phyloP scores from a whole-genome alignment of 1,284 basidiomycete species.

The Heterobasidion occidentale region DNA sequence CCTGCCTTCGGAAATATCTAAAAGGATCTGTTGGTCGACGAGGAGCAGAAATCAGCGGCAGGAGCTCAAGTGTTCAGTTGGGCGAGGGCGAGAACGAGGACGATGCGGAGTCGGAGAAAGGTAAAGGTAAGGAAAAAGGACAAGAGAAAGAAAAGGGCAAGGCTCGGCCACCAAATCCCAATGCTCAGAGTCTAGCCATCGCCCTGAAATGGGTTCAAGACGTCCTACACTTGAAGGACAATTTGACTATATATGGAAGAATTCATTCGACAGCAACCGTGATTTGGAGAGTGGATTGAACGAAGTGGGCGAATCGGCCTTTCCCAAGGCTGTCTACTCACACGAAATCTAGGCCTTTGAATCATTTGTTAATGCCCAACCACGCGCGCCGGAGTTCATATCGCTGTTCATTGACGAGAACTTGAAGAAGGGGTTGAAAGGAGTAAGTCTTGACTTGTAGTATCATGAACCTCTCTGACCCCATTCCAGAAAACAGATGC shows the following conservation, averaged over 20 bases:
- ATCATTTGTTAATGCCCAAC: slow-evolving; percentile 87
- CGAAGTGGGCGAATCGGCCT: slow-evolving; percentile 47
- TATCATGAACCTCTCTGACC: too few relatives aligned
- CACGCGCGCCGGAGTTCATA: slow-evolving; percentile 88
- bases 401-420: slow-evolving; percentile 98
- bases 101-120: slow-evolving; percentile 30
- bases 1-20: slow-evolving; percentile 60
- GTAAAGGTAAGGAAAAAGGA: slow-evolving; percentile 31
- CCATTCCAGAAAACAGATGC: slow-evolving; percentile 79
- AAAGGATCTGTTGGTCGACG: slow-evolving; percentile 71
- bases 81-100: slow-evolving; percentile 28
- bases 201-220: slow-evolving; percentile 95
- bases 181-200: slow-evolving; percentile 37
- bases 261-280: slow-evolving; percentile 69
- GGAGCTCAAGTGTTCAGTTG: slow-evolving; percentile 24
- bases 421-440: slow-evolving; percentile 91
- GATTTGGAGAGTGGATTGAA: slow-evolving; percentile 82
- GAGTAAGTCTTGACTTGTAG: slow-evolving; percentile 44
- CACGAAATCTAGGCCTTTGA: slow-evolving; percentile 70
- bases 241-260: slow-evolving; percentile 73
- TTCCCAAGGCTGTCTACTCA: slow-evolving; percentile 3
- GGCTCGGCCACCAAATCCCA: slow-evolving; percentile 32
- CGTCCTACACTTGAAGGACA: slow-evolving; percentile 87
- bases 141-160: slow-evolving; percentile 62
- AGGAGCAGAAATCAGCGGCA: slow-evolving; percentile 75